Conservation (phyloP, 305 asterid genomes). For the Solanum hybrid region DNA sequence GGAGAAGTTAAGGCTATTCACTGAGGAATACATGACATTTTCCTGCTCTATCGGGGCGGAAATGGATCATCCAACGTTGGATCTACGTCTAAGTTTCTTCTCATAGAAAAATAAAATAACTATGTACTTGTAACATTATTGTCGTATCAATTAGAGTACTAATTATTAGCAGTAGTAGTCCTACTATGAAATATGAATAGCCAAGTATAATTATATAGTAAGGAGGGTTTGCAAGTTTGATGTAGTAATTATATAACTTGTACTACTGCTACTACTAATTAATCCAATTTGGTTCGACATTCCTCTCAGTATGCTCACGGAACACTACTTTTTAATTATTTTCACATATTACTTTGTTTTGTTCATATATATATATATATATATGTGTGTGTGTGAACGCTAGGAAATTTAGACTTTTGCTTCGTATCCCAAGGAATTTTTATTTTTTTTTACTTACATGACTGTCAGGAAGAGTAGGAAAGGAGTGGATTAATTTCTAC, state of each 20-base stretch:
- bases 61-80: constrained; percentile 55
- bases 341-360: not conserved
- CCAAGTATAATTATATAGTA: not conserved
- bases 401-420: not conserved
- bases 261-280: not conserved
- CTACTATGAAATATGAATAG: not conserved
- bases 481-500: not conserved
- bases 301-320: not conserved
- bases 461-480: not conserved
- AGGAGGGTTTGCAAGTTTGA: not conserved
- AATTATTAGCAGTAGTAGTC: not conserved
- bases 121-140: not conserved
- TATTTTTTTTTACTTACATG: not conserved
- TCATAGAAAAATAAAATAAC: constrained; percentile 4
- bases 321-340: not conserved
- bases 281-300: not conserved
- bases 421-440: not conserved
- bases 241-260: not conserved
- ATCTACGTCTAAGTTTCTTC: constrained; percentile 63
- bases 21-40: constrained; percentile 11
- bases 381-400: not conserved
- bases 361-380: not conserved
- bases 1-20: constrained; percentile 29
- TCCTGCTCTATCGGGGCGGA: constrained; percentile 18
- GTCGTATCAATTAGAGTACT: not conserved